Conservation (phyloP, 1,139 yeast species). For the Kurtzmaniella quercitrusa region DNA sequence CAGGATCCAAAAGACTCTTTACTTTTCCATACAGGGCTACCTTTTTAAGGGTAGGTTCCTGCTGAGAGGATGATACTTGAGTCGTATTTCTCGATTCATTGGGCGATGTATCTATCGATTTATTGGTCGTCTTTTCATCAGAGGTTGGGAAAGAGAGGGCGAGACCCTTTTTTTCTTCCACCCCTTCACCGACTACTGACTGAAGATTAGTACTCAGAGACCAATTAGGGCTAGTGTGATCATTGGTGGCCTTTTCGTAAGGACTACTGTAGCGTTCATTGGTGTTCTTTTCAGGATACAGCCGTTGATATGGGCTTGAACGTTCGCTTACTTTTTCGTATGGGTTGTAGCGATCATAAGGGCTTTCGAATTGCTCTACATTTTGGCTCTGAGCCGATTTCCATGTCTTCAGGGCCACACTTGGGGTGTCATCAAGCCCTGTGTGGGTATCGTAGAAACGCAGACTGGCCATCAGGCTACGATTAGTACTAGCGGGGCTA, state of each 20-base stretch:
- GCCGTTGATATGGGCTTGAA: not conserved
- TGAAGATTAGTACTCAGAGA: not conserved
- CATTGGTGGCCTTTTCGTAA: not conserved
- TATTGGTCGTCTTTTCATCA: not conserved
- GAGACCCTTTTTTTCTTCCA: not conserved
- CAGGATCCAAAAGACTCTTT: not conserved
- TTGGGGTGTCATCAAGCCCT: not conserved
- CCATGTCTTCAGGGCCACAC: not conserved
- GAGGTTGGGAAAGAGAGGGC: not conserved
- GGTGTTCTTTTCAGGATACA: not conserved
- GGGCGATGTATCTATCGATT: not conserved
- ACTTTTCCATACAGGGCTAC: not conserved
- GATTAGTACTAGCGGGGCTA: not conserved
- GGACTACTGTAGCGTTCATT: not conserved
- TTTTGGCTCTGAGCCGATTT: not conserved
- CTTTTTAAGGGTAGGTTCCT: not conserved
- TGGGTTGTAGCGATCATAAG: not conserved
- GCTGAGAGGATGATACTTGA: not conserved
- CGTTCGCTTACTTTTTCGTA: not conserved
- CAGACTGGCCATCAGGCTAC: not conserved
- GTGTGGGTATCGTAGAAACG: not conserved
- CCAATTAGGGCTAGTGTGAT: not conserved
- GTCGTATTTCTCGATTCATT: no score
- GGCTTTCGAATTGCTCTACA: not conserved
- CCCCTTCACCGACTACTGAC: not conserved